phyloP scores from a whole-genome alignment of 2,329 filamentous ascomycete genomes.

The Cryphonectria radicalis region DNA sequence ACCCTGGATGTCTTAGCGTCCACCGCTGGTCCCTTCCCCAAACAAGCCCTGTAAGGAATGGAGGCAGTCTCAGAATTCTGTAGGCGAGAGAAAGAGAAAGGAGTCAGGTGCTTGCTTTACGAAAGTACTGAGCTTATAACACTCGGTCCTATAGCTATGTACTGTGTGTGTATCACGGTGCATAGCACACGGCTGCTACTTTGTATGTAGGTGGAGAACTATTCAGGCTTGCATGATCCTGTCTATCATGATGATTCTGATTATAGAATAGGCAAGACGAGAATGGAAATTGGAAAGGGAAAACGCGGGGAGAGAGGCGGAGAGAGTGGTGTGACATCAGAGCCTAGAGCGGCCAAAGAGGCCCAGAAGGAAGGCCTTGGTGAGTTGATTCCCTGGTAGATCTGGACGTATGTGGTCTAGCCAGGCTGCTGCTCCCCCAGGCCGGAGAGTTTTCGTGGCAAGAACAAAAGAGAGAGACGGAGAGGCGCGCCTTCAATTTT shows the following conservation, averaged over 20 bases:
- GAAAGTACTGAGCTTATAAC: neutral
- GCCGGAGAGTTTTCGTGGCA: constrained; percentile 5
- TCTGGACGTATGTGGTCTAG: neutral
- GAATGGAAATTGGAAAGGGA: neutral
- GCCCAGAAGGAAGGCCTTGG: neutral
- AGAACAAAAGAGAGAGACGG: neutral
- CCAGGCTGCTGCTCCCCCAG: neutral
- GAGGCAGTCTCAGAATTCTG: neutral
- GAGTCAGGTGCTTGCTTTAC: neutral
- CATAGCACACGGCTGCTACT: neutral
- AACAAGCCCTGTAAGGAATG: neutral
- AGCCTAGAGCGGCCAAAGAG: neutral
- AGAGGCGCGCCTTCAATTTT: neutral
- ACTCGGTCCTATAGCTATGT: neutral
- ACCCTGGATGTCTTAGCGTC: constrained; percentile 10
- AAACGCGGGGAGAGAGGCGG: constrained; percentile 16
- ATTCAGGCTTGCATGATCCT: neutral
- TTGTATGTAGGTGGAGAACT: neutral
- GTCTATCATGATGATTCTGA: neutral
- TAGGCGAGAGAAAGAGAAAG: neutral
- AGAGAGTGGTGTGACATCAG: constrained; percentile 16
- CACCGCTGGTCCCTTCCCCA: neutral
- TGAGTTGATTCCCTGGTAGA: neutral
- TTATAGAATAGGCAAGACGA: neutral
- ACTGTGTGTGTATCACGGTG: neutral